A percentile compares a stretch with the other conserved stretches of the same genome.
These are phyloP conservation scores for Sphenostylis stenocarpa DNA, from an alignment of 306 rosid genomes.

Conservation along the genomic window DNA sequence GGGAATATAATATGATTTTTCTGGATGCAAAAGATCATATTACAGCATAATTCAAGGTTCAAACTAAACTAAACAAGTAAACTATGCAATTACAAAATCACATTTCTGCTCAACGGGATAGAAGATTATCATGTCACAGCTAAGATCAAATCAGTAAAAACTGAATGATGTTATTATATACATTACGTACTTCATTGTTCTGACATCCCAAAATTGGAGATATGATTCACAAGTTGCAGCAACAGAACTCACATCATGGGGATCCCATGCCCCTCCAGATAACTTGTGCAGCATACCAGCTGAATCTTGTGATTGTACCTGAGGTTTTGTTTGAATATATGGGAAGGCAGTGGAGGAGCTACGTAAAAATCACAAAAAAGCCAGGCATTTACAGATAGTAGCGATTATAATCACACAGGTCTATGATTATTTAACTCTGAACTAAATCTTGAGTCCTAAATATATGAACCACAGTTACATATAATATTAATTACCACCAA, in stretches of 20 bases:
- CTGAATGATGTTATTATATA: conserved; percentile 16
- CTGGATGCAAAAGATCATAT: conserved; percentile 9
- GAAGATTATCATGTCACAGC: conserved; percentile 4
- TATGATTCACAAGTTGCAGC: conserved; percentile 85
- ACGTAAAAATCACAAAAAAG: conserved; percentile 34
- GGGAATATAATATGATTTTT: background rate
- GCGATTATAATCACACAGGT: background rate
- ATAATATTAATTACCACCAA: conserved; percentile 2
- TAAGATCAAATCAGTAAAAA: conserved; percentile 18
- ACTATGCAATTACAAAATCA: background rate
- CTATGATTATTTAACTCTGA: conserved; percentile 6
- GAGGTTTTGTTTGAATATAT: conserved; percentile 5
- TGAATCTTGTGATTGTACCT: conserved; percentile 90
- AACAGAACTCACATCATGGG: conserved; percentile 87
- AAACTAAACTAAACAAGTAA: background rate
- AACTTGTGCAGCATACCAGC: conserved; percentile 80
- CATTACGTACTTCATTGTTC: conserved; percentile 83
- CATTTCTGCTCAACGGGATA: background rate
- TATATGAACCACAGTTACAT: background rate
- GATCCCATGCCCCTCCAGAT: conserved; percentile 99
- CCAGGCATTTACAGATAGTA: background rate
- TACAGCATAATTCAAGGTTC: conserved; percentile 23
- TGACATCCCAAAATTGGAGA: conserved; percentile 88
- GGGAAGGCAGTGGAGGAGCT: background rate
- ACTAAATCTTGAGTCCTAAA: background rate